A percentile compares a stretch with the other conserved stretches of the same genome.
These are phyloP conservation scores for Plasmodium knowlesi DNA, from an alignment of 169 alveolate species.

Conservation along the genomic window DNA sequence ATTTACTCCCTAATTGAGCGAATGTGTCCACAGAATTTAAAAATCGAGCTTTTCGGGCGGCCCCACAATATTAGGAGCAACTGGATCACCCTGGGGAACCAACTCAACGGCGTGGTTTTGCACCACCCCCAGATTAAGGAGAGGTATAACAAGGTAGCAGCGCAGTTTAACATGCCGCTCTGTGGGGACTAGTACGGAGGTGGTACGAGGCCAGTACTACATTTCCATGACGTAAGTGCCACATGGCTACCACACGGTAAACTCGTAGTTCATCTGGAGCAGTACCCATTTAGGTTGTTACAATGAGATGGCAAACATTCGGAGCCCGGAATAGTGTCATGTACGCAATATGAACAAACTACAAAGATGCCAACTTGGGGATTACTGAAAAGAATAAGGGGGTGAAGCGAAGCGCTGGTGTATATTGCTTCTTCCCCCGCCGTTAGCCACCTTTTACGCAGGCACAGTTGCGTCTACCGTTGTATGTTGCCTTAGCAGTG, in stretches of 20 bases:
- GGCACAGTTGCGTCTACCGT: neutral
- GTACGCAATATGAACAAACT: neutral
- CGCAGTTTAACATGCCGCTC: slow-evolving; percentile 68
- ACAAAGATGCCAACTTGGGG: neutral
- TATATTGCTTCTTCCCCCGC: neutral
- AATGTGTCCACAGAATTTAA: slow-evolving; percentile 93
- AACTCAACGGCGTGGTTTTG: slow-evolving; percentile 85
- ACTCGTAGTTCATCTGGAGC: neutral
- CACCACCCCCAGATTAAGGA: slow-evolving; percentile 82
- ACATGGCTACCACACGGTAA: neutral
- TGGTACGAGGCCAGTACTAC: neutral
- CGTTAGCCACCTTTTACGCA: neutral
- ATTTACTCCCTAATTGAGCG: slow-evolving; percentile 93
- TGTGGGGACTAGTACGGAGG: neutral
- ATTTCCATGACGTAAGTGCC: neutral
- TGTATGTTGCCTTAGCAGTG: neutral
- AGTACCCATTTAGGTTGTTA: neutral
- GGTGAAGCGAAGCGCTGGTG: neutral
- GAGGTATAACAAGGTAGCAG: slow-evolving; percentile 67
- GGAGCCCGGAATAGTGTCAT: neutral
- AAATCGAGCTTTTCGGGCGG: slow-evolving; percentile 95
- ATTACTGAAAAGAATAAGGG: neutral
- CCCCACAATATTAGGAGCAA: slow-evolving; percentile 93
- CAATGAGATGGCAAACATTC: neutral
- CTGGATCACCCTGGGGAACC: slow-evolving; percentile 95